Evolutionary conservation across 441 rosid genomes (phyloP).

Genomic region (Omphalea diandra): DNA sequence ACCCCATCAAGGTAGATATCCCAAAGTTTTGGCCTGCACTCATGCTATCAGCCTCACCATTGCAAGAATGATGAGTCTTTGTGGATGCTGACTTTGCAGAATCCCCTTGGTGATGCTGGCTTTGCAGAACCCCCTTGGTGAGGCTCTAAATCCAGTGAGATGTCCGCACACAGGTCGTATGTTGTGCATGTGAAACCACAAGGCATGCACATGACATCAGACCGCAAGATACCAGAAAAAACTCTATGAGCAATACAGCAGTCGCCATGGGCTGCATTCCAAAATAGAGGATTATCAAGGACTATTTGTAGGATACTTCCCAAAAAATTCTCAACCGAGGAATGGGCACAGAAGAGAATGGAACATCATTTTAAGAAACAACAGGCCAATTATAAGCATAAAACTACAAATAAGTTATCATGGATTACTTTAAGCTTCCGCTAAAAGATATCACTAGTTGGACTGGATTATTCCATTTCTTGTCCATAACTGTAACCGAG

Average conservation of each 20-base stretch:
- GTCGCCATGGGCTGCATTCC: slow-evolving; percentile 58
- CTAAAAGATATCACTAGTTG: neutral
- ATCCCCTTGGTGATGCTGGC: too few relatives aligned
- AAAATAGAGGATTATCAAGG: slow-evolving; percentile 15
- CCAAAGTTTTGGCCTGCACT: slow-evolving; percentile 38
- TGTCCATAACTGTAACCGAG: neutral
- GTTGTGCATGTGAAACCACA: slow-evolving; percentile 83
- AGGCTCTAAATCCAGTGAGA: slow-evolving; percentile 67
- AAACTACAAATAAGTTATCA: neutral
- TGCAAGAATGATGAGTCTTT: slow-evolving; percentile 41
- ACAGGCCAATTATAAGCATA: neutral
- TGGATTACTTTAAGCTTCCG: slow-evolving; percentile 5
- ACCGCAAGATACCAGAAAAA: slow-evolving; percentile 70
- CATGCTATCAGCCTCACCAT: slow-evolving; percentile 43
- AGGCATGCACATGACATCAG: slow-evolving; percentile 78
- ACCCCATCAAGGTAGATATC: slow-evolving; percentile 55
- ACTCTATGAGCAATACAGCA: slow-evolving; percentile 76
- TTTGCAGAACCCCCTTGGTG: slow-evolving; percentile 40
- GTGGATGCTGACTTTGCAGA: slow-evolving; percentile 30
- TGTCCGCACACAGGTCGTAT: slow-evolving; percentile 71
- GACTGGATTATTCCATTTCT: neutral
- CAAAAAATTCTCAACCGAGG: neutral
- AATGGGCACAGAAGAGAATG: neutral
- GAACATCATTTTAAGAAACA: slow-evolving; percentile 6
- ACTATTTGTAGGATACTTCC: neutral